Conservation (phyloP, 2,329 filamentous ascomycete species). For the Rachicladosporium sp. region DNA sequence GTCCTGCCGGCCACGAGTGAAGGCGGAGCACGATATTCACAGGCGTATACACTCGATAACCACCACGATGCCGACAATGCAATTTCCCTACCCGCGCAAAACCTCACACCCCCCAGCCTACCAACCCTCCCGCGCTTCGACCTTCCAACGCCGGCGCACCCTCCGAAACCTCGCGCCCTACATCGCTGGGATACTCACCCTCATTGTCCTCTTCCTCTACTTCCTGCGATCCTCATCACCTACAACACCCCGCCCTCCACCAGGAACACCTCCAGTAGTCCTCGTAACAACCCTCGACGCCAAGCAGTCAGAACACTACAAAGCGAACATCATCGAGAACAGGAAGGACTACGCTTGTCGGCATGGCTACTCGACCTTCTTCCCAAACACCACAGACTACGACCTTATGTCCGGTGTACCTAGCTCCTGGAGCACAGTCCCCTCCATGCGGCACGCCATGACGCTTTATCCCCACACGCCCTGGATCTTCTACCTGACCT, state of each 20-base stretch:
- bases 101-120: constrained; percentile 65
- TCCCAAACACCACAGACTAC: constrained; percentile 67
- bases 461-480: constrained; percentile 62
- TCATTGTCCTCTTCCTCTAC: constrained; percentile 22
- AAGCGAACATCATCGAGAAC: constrained; percentile 67
- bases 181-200: constrained; percentile 24
- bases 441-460: constrained; percentile 80
- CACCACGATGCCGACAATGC: constrained; percentile 45
- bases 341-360: constrained; percentile 69
- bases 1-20: too few relatives aligned
- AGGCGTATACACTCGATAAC: not conserved
- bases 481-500: constrained; percentile 80
- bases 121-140: constrained; percentile 43
- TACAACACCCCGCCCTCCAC: constrained; percentile 10
- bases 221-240: constrained; percentile 15
- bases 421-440: constrained; percentile 64
- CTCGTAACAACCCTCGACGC: constrained; percentile 77
- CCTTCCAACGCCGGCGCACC: constrained; percentile 13
- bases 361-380: constrained; percentile 81
- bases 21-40: too few relatives aligned
- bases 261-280: constrained; percentile 48
- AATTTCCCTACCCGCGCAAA: constrained; percentile 80
- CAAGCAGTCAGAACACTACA: constrained; percentile 52
- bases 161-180: constrained; percentile 31
- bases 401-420: constrained; percentile 47